Percentiles rank a stretch among this genome's conserved stretches.
Conservation (phyloP, 345 rosid genomes). For the Xanthoceras sorbifolium region DNA sequence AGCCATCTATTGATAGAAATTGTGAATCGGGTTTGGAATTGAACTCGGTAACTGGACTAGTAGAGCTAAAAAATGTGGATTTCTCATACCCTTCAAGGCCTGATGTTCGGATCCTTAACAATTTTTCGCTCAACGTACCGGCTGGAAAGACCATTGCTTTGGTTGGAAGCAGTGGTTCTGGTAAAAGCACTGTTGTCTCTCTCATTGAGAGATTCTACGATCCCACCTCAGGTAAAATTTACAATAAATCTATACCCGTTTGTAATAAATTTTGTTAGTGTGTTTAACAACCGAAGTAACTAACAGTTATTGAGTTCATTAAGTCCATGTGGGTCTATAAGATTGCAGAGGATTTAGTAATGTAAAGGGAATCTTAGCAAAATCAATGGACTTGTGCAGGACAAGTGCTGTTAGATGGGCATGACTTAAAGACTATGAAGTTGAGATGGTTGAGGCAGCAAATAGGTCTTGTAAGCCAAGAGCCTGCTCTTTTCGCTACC, state of each 20-base stretch:
- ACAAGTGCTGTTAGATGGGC: constrained; percentile 84
- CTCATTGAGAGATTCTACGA: constrained; percentile 96
- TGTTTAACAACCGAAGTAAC: constrained; percentile 21
- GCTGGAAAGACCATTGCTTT: constrained; percentile 96
- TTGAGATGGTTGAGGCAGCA: constrained; percentile 93
- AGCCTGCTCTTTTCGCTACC: constrained; percentile 92
- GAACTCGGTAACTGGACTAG: constrained; percentile 72
- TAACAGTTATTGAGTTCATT: constrained; percentile 17
- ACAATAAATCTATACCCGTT: neutral
- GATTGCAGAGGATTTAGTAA: neutral
- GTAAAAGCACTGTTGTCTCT: constrained; percentile 95
- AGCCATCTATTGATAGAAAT: constrained; percentile 68
- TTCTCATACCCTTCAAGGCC: constrained; percentile 93
- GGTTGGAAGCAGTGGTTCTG: constrained; percentile 98
- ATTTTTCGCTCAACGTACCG: constrained; percentile 78
- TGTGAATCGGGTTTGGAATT: constrained; percentile 64
- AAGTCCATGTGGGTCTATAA: constrained; percentile 1
- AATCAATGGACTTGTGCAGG: constrained; percentile 49
- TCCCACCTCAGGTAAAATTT: constrained; percentile 70
- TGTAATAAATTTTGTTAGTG: constrained; percentile 12
- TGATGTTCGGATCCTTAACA: constrained; percentile 70
- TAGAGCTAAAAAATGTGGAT: constrained; percentile 77
- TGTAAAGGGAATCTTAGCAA: neutral
- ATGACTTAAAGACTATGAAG: constrained; percentile 78
- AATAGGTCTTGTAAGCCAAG: constrained; percentile 98